These are phyloP conservation scores for Hyphopichia homilentoma DNA, from an alignment of 805 yeast species.

Conservation along the genomic window DNA sequence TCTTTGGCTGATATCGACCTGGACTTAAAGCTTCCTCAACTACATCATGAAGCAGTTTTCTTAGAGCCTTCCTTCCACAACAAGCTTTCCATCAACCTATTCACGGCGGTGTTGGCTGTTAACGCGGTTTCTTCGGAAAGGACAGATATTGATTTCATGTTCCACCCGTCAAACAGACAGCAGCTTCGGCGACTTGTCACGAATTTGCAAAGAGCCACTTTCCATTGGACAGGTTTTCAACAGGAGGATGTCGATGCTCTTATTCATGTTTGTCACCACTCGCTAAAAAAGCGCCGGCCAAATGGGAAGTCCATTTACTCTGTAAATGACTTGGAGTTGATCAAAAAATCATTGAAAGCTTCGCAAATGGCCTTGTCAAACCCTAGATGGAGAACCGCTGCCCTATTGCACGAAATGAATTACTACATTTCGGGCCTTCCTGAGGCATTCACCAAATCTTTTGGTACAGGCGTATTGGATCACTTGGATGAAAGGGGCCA, in stretches of 20 bases:
- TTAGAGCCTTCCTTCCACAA: constrained; percentile 63
- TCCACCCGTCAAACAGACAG: constrained; percentile 53
- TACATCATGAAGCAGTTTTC: constrained; percentile 56
- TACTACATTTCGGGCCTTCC: constrained; percentile 50
- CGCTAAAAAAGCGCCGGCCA: constrained; percentile 34
- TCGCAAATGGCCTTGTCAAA: constrained; percentile 50
- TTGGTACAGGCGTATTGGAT: constrained; percentile 41
- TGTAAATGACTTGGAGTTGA: constrained; percentile 34
- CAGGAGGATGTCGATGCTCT: constrained; percentile 53
- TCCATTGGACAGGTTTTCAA: constrained; percentile 74
- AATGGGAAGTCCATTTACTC: constrained; percentile 25
- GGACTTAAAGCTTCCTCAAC: constrained; percentile 55
- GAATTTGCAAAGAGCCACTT: constrained; percentile 63
- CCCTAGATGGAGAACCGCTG: constrained; percentile 53
- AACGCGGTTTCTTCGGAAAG: constrained; percentile 74
- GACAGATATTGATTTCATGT: constrained; percentile 66
- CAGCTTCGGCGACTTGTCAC: constrained; percentile 55
- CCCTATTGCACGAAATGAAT: constrained; percentile 64
- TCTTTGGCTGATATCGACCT: constrained; percentile 47
- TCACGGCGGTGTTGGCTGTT: constrained; percentile 63
- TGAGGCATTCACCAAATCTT: constrained; percentile 31
- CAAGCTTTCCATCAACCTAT: constrained; percentile 57
- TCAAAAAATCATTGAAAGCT: constrained; percentile 41
- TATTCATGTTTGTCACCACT: constrained; percentile 43
- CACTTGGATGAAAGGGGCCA: constrained; percentile 8